Percentiles rank a stretch among this genome's conserved stretches.
phyloP scores from a whole-genome alignment of 176 grass and related monocot genomes.

The Carex scoparia region DNA sequence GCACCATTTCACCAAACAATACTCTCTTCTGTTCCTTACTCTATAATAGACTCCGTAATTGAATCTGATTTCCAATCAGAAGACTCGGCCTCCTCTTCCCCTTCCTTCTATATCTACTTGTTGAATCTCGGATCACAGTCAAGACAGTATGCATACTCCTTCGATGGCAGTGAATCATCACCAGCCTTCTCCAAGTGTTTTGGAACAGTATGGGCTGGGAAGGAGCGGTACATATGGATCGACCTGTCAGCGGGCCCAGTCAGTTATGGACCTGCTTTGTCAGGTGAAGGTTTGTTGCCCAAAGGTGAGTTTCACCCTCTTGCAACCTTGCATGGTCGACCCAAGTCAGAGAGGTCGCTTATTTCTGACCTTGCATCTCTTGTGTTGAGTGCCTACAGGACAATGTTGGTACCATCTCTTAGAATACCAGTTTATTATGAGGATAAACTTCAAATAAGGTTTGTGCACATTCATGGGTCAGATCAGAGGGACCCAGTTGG shows the following conservation, averaged over 20 bases:
- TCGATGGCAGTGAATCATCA: conserved; percentile 33
- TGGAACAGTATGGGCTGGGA: conserved; percentile 73
- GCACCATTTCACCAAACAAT: conserved; percentile 55
- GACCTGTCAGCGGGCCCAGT: conserved; percentile 80
- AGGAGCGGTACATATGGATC: conserved; percentile 92
- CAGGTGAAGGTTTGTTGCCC: conserved; percentile 77
- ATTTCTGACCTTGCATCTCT: conserved; percentile 63
- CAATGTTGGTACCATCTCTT: conserved; percentile 67
- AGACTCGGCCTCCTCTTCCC: conserved; percentile 31
- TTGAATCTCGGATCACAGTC: conserved; percentile 59
- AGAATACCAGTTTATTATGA: conserved; percentile 85
- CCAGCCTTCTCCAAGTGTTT: conserved; percentile 65
- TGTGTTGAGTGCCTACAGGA: conserved; percentile 67
- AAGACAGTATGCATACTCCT: conserved; percentile 63
- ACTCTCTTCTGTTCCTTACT: conserved; percentile 70
- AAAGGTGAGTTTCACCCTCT: conserved; percentile 94
- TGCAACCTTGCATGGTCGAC: conserved; percentile 68
- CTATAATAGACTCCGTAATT: conserved; percentile 53
- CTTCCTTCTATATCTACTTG: conserved; percentile 83
- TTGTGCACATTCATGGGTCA: conserved; percentile 73
- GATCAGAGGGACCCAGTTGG: conserved; percentile 47
- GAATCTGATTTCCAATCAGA: conserved; percentile 48
- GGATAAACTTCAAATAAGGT: conserved; percentile 60
- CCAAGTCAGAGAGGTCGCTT: conserved; percentile 58
- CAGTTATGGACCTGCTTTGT: conserved; percentile 78